phyloP scores from a whole-genome alignment of 768 basidiomycete species.

The Suillus subaureus region DNA sequence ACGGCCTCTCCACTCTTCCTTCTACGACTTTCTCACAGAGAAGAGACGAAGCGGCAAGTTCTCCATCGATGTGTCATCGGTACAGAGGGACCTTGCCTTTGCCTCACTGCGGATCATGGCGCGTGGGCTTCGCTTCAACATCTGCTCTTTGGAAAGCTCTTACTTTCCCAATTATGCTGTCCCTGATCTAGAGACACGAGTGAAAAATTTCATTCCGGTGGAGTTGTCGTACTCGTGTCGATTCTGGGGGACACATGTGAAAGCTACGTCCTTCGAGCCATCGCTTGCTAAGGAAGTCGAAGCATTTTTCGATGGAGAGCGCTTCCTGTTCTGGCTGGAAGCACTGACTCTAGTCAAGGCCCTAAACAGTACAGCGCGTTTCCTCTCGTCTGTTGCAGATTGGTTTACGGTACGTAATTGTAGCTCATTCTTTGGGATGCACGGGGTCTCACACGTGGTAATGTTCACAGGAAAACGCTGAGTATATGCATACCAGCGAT shows the following conservation, averaged over 20 bases:
- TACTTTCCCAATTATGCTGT: constrained; percentile 31
- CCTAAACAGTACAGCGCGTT: background rate
- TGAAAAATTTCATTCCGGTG: constrained; percentile 7
- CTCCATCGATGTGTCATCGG: constrained; percentile 7
- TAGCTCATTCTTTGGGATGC: background rate
- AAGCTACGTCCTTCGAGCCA: background rate
- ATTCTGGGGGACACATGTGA: constrained; percentile 17
- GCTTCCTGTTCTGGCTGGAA: constrained; percentile 15
- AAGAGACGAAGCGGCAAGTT: background rate
- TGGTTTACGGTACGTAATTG: background rate
- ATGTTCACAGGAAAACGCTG: background rate
- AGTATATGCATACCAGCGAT: background rate
- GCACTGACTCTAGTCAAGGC: constrained; percentile 1
- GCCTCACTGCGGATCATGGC: constrained; percentile 33
- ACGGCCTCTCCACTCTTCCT: constrained; percentile 30
- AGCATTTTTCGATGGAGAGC: constrained; percentile 10
- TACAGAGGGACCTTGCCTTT: constrained; percentile 22
- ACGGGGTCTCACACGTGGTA: background rate
- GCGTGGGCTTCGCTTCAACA: constrained; percentile 35
- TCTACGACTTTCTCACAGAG: background rate
- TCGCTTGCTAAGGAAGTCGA: background rate
- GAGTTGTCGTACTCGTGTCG: constrained; percentile 16
- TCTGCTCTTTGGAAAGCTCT: constrained; percentile 35
- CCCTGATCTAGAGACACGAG: background rate
- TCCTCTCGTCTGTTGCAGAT: background rate